These are phyloP conservation scores for Rickenella mellea DNA, from an alignment of 768 basidiomycete genomes.

Conservation along the genomic window DNA sequence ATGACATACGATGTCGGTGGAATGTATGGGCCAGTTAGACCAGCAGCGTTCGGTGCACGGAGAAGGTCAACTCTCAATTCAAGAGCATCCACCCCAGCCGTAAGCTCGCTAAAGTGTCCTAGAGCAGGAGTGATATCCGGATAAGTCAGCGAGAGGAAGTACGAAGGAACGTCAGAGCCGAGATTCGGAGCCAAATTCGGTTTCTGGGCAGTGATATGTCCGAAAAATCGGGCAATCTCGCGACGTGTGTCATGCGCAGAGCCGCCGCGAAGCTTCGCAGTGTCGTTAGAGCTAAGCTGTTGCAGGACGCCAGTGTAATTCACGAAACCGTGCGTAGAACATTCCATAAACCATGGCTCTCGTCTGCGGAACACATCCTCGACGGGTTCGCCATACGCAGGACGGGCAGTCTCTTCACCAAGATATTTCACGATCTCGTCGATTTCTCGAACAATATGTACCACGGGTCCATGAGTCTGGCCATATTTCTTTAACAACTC, in stretches of 20 bases:
- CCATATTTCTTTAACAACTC: conserved; percentile 62
- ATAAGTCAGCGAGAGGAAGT: conserved; percentile 90
- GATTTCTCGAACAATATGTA: conserved; percentile 74
- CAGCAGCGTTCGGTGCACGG: conserved; percentile 37
- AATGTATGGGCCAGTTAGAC: conserved; percentile 41
- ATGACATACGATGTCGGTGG: conserved; percentile 68
- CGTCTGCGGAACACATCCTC: conserved; percentile 78
- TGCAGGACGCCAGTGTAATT: conserved; percentile 46
- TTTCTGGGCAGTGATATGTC: conserved; percentile 66
- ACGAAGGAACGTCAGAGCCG: conserved; percentile 52
- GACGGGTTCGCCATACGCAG: conserved; percentile 83
- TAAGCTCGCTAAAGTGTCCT: conserved; percentile 58
- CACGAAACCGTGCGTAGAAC: conserved; percentile 73
- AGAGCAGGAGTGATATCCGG: conserved; percentile 74
- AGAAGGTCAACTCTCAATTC: conserved; percentile 93
- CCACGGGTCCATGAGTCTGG: conserved; percentile 56
- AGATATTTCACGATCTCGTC: conserved; percentile 80
- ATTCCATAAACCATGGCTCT: conserved; percentile 79
- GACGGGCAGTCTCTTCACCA: conserved; percentile 63
- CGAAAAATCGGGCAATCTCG: conserved; percentile 82
- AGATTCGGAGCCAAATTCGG: conserved; percentile 57
- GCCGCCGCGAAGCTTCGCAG: conserved; percentile 2
- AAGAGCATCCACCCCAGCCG: conserved; percentile 80
- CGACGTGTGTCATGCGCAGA: conserved; percentile 30
- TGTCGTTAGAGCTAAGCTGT: background rate